A percentile compares a stretch with the other conserved stretches of the same genome.
phyloP scores from a whole-genome alignment of 2,329 filamentous ascomycete species.

The Ophiostoma australiae region DNA sequence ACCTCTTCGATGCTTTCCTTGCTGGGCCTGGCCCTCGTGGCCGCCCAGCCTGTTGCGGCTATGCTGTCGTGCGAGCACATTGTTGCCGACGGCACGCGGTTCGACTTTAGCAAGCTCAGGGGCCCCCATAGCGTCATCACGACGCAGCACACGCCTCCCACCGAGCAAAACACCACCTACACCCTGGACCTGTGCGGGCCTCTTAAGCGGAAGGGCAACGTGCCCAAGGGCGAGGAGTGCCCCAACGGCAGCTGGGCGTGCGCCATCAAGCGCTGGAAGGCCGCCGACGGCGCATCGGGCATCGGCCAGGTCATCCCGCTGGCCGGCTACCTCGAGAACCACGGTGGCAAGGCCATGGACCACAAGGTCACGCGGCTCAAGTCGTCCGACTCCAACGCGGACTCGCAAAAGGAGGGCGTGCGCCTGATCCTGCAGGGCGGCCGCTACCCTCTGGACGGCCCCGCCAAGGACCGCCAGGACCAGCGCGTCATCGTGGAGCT shows the following conservation, averaged over 20 bases:
- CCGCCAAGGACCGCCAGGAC: slow-evolving; percentile 39
- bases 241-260: slow-evolving; percentile 69
- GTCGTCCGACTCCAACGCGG: slow-evolving; percentile 56
- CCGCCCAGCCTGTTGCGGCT: slow-evolving; percentile 33
- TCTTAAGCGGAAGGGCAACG: slow-evolving; percentile 57
- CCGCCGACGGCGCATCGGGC: slow-evolving; percentile 42
- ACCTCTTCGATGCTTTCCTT: slow-evolving; percentile 15
- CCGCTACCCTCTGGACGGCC: slow-evolving; percentile 50
- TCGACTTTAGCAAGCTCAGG: slow-evolving; percentile 58
- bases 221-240: slow-evolving; percentile 56
- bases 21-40: slow-evolving; percentile 21
- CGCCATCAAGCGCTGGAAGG: slow-evolving; percentile 60
- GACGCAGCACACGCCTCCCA: slow-evolving; percentile 47
- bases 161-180: slow-evolving; percentile 69
- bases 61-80: slow-evolving; percentile 61
- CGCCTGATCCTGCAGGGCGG: slow-evolving; percentile 63
- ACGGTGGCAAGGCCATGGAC: slow-evolving; percentile 57
- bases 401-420: slow-evolving; percentile 66
- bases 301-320: slow-evolving; percentile 63
- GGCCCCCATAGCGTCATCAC: slow-evolving; percentile 67
- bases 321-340: slow-evolving; percentile 62
- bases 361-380: slow-evolving; percentile 62
- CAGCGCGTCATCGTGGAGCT: slow-evolving; percentile 83
- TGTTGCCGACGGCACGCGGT: slow-evolving; percentile 53
- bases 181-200: slow-evolving; percentile 71